Evolutionary conservation across 2,329 filamentous ascomycete species (phyloP), one percentile per base, ranked within the genome.

Genomic region (Curvularia hawaiiensis): DNA sequence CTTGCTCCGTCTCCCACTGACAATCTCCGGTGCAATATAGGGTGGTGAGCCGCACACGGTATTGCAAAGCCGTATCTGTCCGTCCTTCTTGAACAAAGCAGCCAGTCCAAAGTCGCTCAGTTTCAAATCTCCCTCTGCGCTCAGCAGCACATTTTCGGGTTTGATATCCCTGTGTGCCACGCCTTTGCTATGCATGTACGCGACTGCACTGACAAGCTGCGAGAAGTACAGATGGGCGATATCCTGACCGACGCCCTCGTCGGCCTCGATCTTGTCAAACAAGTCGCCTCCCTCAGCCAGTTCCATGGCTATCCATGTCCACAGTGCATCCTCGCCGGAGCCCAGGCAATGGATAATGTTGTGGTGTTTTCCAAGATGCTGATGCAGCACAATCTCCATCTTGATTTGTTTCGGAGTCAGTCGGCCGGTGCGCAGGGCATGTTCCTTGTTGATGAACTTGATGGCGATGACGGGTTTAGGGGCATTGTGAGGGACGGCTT

Each of bases 301-400:
- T 77, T 99, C 95, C 92, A 99, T 97, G 39, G 93, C 94, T 67
- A 99, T 97, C 95, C 95, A 99, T 67, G 90, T 87, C 94, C 95
- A 99, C 18, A 88, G 79, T 0, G 83, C 71, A 74, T 99, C 93
- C 75, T 97, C 91, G 53, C 92, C 94, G 1, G 89, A 90, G 41
- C 90, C 88, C 68, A 96, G 92, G 84, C 92, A 97, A 72, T 92
- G 89, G 69, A 99, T 97, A 64, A 99, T 90, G 76, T 99, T 97
- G 52, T 89, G 87, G 74, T 99, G 96, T 64, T 91, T 88, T 47
- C 91, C 91, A 54, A 98, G 88, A 72, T 94, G 90, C 50, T 88
- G 89, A 79, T 99, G 95, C 18, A 99, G 84, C 3, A 90, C 90
- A 40, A 96, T 90, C 79, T 99, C 95, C 85, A 96, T 91, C 68